A percentile compares a stretch with the other conserved stretches of the same genome.
These are phyloP conservation scores for Umbilicaria muhlenbergii DNA, from an alignment of 495 filamentous ascomycete genomes.

Conservation along the genomic window DNA sequence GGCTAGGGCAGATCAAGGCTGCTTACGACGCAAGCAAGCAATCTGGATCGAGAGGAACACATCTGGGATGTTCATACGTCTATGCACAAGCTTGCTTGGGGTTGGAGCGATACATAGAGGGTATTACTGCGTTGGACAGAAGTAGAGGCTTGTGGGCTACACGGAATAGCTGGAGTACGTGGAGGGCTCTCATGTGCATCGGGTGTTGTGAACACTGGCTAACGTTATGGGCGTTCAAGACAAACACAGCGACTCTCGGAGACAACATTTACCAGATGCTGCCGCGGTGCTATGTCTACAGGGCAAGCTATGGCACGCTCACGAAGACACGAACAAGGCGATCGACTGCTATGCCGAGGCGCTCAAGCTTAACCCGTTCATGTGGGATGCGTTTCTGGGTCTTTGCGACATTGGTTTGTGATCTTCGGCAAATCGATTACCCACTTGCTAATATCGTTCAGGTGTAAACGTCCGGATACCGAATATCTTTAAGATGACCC, in stretches of 20 bases:
- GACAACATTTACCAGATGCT: constrained; percentile 61
- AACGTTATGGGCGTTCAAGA: constrained; percentile 23
- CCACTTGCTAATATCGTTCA: constrained; percentile 28
- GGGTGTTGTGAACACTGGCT: background rate
- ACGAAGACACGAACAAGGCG: constrained; percentile 67
- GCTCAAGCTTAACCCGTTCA: constrained; percentile 82
- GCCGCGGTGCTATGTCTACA: constrained; percentile 66
- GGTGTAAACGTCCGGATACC: constrained; percentile 58
- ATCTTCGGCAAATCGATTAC: background rate
- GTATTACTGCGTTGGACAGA: constrained; percentile 65
- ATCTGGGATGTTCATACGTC: constrained; percentile 81
- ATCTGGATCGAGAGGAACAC: constrained; percentile 44
- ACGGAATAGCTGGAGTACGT: constrained; percentile 55
- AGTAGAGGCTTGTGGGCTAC: constrained; percentile 52
- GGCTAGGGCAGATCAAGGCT: constrained; percentile 58
- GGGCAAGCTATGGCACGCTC: constrained; percentile 71
- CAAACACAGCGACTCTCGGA: constrained; percentile 50
- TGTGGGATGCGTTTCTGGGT: constrained; percentile 93
- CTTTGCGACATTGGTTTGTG: constrained; percentile 52
- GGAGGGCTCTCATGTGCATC: background rate
- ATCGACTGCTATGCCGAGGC: constrained; percentile 74
- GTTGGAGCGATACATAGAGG: constrained; percentile 61
- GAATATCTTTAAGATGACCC: constrained; percentile 71
- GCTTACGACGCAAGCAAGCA: constrained; percentile 57
- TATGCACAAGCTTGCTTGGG: constrained; percentile 79